Base-by-base conservation (phyloP, 2,329 filamentous ascomycete species). In the Arthrobotrys entomopaga region DNA sequence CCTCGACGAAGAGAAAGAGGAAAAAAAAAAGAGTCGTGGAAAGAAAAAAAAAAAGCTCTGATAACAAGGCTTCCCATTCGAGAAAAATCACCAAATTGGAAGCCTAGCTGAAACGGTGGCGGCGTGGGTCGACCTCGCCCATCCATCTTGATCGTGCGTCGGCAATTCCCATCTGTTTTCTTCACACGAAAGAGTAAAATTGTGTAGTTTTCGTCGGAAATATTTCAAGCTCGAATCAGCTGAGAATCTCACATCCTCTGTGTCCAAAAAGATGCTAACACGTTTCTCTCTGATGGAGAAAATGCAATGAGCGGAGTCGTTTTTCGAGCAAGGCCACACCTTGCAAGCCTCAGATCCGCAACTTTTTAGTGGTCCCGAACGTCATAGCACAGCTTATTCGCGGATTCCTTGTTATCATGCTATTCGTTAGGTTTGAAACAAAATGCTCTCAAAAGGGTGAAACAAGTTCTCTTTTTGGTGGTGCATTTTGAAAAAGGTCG, bases 361-460 rank as follows among this genome's bases (percentile, higher is more conserved):
- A 5, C 29, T 2, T 34, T 34, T 34, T 34, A 10, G 65, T 16
- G 26, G 20, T 54, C 24, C 60, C 24, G 60, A 22, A 52, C 50
- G 54, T 60, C 48, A 50, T 60, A 42, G 54, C 53, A 50, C 46
- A 59, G 61, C 48, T 26, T 5, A 22, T 60, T 38, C 65, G 58
- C 56, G 24, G 56, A 22, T 19, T 19, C 16, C 13, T n/a, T 46
- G 42, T 34, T 34, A 34, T 34, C 26, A 50, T 49, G 40, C 54
- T 46, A 60, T 67, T 67, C 56, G 65, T 59, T 67, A 67, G 48
- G 34, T 59, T 19, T 61, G 65, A 67, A 60, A 67, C 48, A 67
- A 48, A 20, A 50, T 50, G 22, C 20, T 40, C 16, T 53, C 11
- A 34, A 34, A 34, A 34, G 29, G 29, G 29, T 72, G 67, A 72